phyloP scores from a whole-genome alignment of 495 filamentous ascomycete species.

The Penicillium fimorum region DNA sequence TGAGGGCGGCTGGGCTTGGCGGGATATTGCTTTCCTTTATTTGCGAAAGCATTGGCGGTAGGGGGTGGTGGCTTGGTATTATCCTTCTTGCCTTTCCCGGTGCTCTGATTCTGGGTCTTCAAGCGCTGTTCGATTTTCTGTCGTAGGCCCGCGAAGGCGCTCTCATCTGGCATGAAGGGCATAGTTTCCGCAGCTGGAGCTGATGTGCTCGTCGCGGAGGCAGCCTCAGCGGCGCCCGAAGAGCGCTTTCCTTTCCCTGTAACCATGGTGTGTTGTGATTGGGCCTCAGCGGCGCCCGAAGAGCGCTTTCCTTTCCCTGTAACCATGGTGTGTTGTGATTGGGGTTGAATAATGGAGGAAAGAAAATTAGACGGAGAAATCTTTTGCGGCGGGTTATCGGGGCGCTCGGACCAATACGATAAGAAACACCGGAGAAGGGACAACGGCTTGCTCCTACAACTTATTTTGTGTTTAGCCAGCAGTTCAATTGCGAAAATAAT shows the following conservation, averaged over 20 bases:
- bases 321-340: slow-evolving; percentile 29
- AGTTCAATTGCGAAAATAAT: slow-evolving; percentile 1
- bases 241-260: slow-evolving; percentile 45
- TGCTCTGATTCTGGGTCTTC: slow-evolving; percentile 46
- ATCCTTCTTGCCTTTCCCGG: slow-evolving; percentile 48
- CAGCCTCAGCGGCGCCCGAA: slow-evolving; percentile 32
- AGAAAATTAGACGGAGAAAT: slow-evolving; percentile 35
- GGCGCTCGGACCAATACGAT: slow-evolving; percentile 34
- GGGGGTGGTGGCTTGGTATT: slow-evolving; percentile 29
- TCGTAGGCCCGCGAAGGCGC: slow-evolving; percentile 60
- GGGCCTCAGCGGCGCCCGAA: slow-evolving; percentile 32
- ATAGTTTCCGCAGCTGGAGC: slow-evolving; percentile 25
- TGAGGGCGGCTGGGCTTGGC: slow-evolving; percentile 31
- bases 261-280: slow-evolving; percentile 29
- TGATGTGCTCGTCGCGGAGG: slow-evolving; percentile 16
- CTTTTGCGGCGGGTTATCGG: slow-evolving; percentile 35
- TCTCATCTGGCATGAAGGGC: slow-evolving; percentile 51
- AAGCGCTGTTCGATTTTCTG: slow-evolving; percentile 60
- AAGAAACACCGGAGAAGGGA: slow-evolving; percentile 22
- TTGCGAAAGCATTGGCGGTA: slow-evolving; percentile 17
- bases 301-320: slow-evolving; percentile 45
- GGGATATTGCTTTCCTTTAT: slow-evolving; percentile 30
- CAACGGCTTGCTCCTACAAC: slow-evolving; percentile 17
- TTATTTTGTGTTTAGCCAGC: slow-evolving; percentile 11
- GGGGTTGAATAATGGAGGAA: slow-evolving; percentile 17